Evolutionary conservation across 2,329 filamentous ascomycete genomes (phyloP).

Genomic region (Penicillium sp.): DNA sequence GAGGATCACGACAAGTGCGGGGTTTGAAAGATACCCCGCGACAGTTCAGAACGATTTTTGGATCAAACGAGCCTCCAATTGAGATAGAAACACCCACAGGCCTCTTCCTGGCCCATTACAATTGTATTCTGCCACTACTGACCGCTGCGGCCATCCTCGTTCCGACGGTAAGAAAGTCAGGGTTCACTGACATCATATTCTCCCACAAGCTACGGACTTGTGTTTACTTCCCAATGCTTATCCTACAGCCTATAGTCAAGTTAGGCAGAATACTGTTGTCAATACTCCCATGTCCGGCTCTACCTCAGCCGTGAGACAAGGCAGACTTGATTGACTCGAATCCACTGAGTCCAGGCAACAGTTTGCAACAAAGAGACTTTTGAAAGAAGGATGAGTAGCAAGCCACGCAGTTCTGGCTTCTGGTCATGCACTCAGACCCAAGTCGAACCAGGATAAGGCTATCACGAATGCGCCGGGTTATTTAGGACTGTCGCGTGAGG

Average conservation of each 20-base stretch:
- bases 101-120: constrained; percentile 4
- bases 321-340: neutral
- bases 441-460: neutral
- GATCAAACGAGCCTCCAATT: constrained; percentile 5
- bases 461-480: neutral
- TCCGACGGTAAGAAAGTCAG: neutral
- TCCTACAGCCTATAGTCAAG: neutral
- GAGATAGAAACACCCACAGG: neutral
- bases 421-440: neutral
- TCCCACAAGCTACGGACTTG: neutral
- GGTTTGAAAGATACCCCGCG: neutral
- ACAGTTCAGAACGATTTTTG: neutral
- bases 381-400: neutral
- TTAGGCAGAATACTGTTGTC: neutral
- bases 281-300: neutral
- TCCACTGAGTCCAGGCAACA: neutral
- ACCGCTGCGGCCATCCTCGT: constrained; percentile 6
- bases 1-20: neutral
- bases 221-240: neutral
- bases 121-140: constrained; percentile 6
- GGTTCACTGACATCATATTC: constrained; percentile 10
- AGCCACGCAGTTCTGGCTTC: neutral
- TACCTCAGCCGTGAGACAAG: neutral
- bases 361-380: neutral
- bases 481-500: neutral